Evolutionary conservation across 2,329 filamentous ascomycete genomes (phyloP), one percentile per base, ranked within the genome.

Genomic region (Cercospora canescens): DNA sequence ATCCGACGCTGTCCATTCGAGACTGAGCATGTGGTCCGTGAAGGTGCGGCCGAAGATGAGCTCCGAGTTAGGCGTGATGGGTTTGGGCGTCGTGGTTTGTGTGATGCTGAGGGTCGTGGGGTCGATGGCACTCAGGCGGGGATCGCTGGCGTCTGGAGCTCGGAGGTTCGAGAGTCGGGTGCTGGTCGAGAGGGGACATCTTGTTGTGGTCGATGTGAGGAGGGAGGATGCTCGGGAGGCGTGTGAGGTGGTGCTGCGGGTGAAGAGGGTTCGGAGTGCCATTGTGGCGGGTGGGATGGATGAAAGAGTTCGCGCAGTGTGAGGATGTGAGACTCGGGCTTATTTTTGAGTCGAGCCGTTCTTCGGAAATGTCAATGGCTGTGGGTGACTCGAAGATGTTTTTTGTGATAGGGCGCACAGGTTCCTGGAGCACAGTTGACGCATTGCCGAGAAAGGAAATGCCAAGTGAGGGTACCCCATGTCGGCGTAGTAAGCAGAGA

Each of bases 1-100:
- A 71, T 91, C 84, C 57, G 87, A 83, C 67, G 93, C 88, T 63
- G 91, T 94, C 95, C 95, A 99, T 84, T 97, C 93, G 73, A 96
- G 86, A 66, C 91, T 89, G 76, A 98, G 89, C 94, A 99, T 98
- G 82, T 98, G 95, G 83, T 99, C 95, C 75, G 95, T 97, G 80
- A 99, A 99, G 58, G 89, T 90, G 71, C 87, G 87, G 70, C 95
- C 95, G 79, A 99, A 99, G 70, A 98, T 84, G 63, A 99, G 88
- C 69, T 96, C 89, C 77, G 94, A 87, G 14, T 91, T 87, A 62
- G 93, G 89, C 69, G 86, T 84, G 63, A 94, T 83, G 32, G 86
- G 78, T 80, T 94, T 95, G 11, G 94, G 95, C 3, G 85, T 88
- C 7, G 84, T 86, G 1, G 92, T 96, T 81, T 89, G 88, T 66